Conservation (phyloP, 257 asterid genomes). For the Cruciata laevipes region DNA sequence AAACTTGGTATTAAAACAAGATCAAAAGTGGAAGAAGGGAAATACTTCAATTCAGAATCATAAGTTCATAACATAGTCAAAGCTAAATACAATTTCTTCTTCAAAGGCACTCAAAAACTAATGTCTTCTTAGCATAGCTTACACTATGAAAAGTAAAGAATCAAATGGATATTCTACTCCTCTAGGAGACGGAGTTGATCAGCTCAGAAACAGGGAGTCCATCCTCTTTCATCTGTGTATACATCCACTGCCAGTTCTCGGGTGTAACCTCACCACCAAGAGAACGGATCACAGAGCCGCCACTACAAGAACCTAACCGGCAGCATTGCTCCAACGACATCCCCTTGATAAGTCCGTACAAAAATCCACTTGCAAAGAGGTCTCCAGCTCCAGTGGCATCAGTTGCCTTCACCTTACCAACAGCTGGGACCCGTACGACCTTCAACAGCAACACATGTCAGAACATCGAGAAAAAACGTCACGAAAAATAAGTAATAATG, state of each 20-base stretch:
- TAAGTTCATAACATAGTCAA: background rate
- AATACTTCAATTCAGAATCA: background rate
- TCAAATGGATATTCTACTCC: slow-evolving; percentile 6
- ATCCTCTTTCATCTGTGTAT: slow-evolving; percentile 58
- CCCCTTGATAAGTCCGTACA: slow-evolving; percentile 83
- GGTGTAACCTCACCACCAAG: slow-evolving; percentile 89
- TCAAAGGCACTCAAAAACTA: background rate
- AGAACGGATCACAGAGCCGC: slow-evolving; percentile 82
- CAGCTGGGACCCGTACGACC: slow-evolving; percentile 82
- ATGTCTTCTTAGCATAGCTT: slow-evolving; percentile 2
- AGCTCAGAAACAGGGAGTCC: slow-evolving; percentile 46
- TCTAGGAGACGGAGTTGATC: slow-evolving; percentile 3
- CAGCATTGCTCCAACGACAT: slow-evolving; percentile 80
- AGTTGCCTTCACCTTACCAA: slow-evolving; percentile 59
- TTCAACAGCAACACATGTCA: slow-evolving; percentile 11
- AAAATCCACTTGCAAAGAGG: slow-evolving; percentile 88
- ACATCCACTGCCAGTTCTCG: slow-evolving; percentile 98
- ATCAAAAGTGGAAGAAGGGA: background rate
- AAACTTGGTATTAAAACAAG: background rate
- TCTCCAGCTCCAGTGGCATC: slow-evolving; percentile 99
- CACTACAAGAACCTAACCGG: slow-evolving; percentile 80
- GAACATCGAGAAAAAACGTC: background rate
- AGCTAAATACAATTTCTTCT: background rate
- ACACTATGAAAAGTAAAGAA: slow-evolving; percentile 7
- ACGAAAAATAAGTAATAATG: background rate